Evolutionary conservation across 768 basidiomycete genomes (phyloP), one percentile per base, ranked within the genome.

Genomic region (Chlorophyllum brunneum): DNA sequence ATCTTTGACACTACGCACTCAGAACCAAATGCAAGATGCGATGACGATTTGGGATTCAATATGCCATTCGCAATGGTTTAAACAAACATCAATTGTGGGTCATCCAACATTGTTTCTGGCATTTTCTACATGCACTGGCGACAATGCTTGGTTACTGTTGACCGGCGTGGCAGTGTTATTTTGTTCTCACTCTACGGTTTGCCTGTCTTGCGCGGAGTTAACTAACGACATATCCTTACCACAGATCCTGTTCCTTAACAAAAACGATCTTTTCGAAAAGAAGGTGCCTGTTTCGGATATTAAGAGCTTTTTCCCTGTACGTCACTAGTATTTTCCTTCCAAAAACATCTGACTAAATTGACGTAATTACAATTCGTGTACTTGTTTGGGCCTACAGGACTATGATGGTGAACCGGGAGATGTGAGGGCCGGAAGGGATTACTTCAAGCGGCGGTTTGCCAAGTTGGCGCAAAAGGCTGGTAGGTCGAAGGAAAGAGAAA

Each of bases 1-100:
- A 24, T 26, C 27, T 54, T 23, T 41, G 29, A 29, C 23, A 9
- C 31, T 29, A n/a, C n/a, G 13, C 23, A 0, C 26, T 5, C 61
- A 94, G 88, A 98, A 98, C 64, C 94, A 95, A 84, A 95, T 98
- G 93, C 90, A 95, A 73, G 94, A 98, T 58, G 92, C 94, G 1
- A 88, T 98, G 85, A 92, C 92, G n/a, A 92, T 98, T 44, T 98
- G 94, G 87, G 94, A 98, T 60, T 93, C 92, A 36, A 95, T 98
- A 78, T 95, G 92, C 70, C 92, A 97, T 66, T 95, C 92, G 8
- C 92, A 95, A 58, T 97, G 93, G 93, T 97, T 97, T 72, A 89
- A 90, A 69, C 82, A 88, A 57, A 95, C 93, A 0, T 93, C 92
- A 8, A 92, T 97, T 50, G 93, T 93, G 57, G 39, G 86, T 72